Percentiles rank a stretch among this genome's conserved stretches.
Conservation (phyloP, 495 filamentous ascomycete genomes). For the Aspergillus haitiensis region DNA sequence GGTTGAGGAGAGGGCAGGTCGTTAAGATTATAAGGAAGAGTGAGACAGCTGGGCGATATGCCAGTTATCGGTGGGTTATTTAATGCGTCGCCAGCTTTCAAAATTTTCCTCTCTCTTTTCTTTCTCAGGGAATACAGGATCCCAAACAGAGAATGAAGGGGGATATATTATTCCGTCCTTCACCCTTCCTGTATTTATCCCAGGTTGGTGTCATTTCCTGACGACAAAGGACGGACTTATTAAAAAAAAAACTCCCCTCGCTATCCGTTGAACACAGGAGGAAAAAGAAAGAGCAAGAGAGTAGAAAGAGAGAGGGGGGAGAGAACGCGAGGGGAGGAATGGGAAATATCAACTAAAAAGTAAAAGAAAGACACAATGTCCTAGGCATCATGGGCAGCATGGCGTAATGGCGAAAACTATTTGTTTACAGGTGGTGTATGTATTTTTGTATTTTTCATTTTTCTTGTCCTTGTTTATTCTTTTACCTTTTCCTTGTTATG, state of each 20-base stretch:
- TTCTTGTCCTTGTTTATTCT: neutral
- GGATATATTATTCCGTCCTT: too few relatives aligned
- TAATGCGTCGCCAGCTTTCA: conserved; percentile 26
- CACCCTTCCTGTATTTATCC: too few relatives aligned
- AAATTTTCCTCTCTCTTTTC: neutral
- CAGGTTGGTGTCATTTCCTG: too few relatives aligned
- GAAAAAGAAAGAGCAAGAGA: conserved; percentile 7
- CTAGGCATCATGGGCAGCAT: conserved; percentile 48
- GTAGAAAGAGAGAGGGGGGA: neutral
- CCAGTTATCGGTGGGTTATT: conserved; percentile 66
- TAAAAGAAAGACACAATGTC: conserved; percentile 33
- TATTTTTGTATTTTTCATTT: conserved; percentile 22
- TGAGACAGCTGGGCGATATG: conserved; percentile 58
- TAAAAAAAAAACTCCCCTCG: too few relatives aligned
- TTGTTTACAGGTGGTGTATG: conserved; percentile 31
- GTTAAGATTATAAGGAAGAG: conserved; percentile 95
- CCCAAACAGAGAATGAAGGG: neutral
- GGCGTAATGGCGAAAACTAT: conserved; percentile 45
- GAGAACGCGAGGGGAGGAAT: conserved; percentile 3
- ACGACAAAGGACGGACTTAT: too few relatives aligned
- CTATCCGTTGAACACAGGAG: neutral
- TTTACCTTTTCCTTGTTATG: too few relatives aligned
- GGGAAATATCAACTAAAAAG: conserved; percentile 11
- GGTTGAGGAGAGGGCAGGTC: conserved; percentile 88
- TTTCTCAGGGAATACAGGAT: neutral